phyloP scores from a whole-genome alignment of 2,329 filamentous ascomycete genomes.

The Scedosporium minutisporum region DNA sequence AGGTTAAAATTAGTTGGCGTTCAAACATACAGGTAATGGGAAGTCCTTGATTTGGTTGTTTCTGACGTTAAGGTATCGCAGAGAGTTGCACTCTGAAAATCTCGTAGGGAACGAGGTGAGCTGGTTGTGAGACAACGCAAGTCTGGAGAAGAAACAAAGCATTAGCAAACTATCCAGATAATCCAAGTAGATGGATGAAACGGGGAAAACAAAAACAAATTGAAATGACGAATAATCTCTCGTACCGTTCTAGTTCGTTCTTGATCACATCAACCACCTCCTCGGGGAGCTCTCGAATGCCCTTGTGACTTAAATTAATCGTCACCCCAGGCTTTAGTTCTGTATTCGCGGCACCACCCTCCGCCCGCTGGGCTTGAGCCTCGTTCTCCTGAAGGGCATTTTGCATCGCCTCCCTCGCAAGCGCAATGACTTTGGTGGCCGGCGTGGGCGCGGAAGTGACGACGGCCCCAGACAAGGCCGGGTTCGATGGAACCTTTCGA shows the following conservation, averaged over 20 bases:
- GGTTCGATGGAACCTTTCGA: slow-evolving; percentile 35
- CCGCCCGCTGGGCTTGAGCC: slow-evolving; percentile 35
- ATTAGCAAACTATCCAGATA: neutral
- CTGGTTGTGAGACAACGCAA: slow-evolving; percentile 74
- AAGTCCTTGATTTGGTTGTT: slow-evolving; percentile 64
- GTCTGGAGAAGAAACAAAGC: slow-evolving; percentile 32
- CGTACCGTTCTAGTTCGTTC: slow-evolving; percentile 61
- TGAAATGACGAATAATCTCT: slow-evolving; percentile 10
- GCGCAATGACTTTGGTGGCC: slow-evolving; percentile 48
- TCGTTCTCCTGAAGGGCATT: slow-evolving; percentile 57
- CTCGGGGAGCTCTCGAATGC: slow-evolving; percentile 60
- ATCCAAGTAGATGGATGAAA: neutral
- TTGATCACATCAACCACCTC: slow-evolving; percentile 69
- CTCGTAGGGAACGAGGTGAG: slow-evolving; percentile 59
- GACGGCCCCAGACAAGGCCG: slow-evolving; percentile 36
- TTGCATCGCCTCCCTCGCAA: slow-evolving; percentile 59
- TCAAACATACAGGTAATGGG: slow-evolving; percentile 39
- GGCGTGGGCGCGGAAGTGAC: slow-evolving; percentile 38
- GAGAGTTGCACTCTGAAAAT: slow-evolving; percentile 65
- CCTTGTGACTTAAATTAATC: slow-evolving; percentile 67
- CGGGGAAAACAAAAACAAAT: neutral
- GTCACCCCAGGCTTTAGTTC: slow-evolving; percentile 63
- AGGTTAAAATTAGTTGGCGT: neutral
- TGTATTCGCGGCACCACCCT: slow-evolving; percentile 33
- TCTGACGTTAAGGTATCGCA: slow-evolving; percentile 72